A percentile compares a stretch with the other conserved stretches of the same genome.
Evolutionary conservation across 164 flowering plant species (phyloP).

Genomic region (Dillenia suffruticosa): DNA sequence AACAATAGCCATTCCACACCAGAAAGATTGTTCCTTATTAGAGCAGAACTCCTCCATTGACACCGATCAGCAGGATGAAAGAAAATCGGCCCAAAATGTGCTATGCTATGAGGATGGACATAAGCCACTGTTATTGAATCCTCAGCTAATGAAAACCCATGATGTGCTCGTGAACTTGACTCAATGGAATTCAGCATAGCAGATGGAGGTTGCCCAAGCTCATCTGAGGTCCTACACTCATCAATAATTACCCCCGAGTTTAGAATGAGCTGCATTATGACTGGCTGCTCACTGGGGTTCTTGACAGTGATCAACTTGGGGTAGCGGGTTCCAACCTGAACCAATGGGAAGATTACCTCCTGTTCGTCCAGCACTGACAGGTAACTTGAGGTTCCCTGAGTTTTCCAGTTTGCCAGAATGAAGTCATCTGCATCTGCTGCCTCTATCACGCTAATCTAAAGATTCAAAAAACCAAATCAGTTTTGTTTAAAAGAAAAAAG

Average conservation of each 20-base stretch:
- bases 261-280: slow-evolving; percentile 74
- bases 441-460: slow-evolving; percentile 32
- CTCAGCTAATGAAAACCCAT: slow-evolving; percentile 64
- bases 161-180: slow-evolving; percentile 19
- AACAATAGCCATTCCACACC: slow-evolving; percentile 80
- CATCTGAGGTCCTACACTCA: slow-evolving; percentile 41
- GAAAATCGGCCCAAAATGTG: slow-evolving; percentile 64
- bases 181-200: slow-evolving; percentile 27
- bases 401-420: slow-evolving; percentile 61
- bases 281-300: slow-evolving; percentile 70
- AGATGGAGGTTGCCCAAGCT: slow-evolving; percentile 24
- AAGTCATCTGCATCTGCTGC: slow-evolving; percentile 51
- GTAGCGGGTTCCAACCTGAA: slow-evolving; percentile 52
- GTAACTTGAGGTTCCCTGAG: slow-evolving; percentile 45
- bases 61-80: slow-evolving; percentile 74
- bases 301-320: slow-evolving; percentile 61
- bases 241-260: slow-evolving; percentile 62
- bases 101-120: slow-evolving; percentile 61
- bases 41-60: slow-evolving; percentile 69
- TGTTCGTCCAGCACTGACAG: slow-evolving; percentile 62
- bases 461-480: slow-evolving; percentile 5
- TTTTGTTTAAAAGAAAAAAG: background rate
- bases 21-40: slow-evolving; percentile 81
- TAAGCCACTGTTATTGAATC: slow-evolving; percentile 56
- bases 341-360: slow-evolving; percentile 57